phyloP scores from a whole-genome alignment of 2,329 filamentous ascomycete species.

The Ustulina deusta region DNA sequence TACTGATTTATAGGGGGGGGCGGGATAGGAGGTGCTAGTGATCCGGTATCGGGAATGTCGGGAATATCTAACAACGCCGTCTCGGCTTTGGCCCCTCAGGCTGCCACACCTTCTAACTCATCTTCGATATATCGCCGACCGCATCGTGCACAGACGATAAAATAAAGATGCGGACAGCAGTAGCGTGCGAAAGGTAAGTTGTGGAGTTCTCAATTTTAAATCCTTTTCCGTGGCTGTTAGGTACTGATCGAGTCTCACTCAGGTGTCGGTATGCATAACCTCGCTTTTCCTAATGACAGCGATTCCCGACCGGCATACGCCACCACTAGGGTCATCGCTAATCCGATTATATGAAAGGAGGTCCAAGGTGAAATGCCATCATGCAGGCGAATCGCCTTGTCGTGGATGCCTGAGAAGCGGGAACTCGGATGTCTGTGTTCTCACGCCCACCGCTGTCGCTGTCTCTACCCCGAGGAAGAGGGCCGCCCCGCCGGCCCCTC shows the following conservation, averaged over 20 bases:
- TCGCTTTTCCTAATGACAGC: slow-evolving; percentile 1
- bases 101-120: slow-evolving; percentile 9
- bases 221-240: slow-evolving; percentile 5
- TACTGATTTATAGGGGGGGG: slow-evolving; percentile 6
- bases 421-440: slow-evolving; percentile 30
- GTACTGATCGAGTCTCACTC: slow-evolving; percentile 15
- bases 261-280: slow-evolving; percentile 38
- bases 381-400: slow-evolving; percentile 33
- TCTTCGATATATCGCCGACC: not conserved
- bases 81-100: slow-evolving; percentile 22
- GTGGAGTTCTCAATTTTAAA: not conserved
- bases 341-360: slow-evolving; percentile 22
- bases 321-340: slow-evolving; percentile 2
- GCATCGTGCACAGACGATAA: not conserved
- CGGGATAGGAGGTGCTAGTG: slow-evolving; percentile 1
- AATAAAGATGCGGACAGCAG: slow-evolving; percentile 35
- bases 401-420: slow-evolving; percentile 34
- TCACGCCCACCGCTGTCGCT: slow-evolving; percentile 26
- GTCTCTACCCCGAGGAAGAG: slow-evolving; percentile 24
- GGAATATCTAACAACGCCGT: slow-evolving; percentile 27
- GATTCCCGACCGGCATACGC: slow-evolving; percentile 24
- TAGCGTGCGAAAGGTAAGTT: slow-evolving; percentile 38
- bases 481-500: not conserved
- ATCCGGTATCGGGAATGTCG: slow-evolving; percentile 41
- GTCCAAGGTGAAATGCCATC: slow-evolving; percentile 39